phyloP scores from a whole-genome alignment of 164 flowering plant species.

The Berberis thunbergii region DNA sequence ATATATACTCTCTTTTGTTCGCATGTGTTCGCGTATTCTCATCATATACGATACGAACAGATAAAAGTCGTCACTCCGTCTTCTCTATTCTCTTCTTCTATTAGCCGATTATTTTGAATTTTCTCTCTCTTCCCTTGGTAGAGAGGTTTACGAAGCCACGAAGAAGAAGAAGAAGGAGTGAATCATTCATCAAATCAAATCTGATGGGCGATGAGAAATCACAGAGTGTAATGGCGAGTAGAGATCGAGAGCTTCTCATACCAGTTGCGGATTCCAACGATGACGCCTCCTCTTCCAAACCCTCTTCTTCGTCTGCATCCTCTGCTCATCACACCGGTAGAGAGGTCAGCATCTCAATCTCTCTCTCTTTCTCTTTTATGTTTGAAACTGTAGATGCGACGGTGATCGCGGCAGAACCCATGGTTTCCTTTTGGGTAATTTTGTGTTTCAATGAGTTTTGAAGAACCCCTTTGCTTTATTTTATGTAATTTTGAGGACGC shows the following conservation, averaged over 20 bases:
- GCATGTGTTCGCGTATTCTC: no score
- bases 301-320: slow-evolving; percentile 3
- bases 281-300: slow-evolving; percentile 9
- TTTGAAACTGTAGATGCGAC: background rate
- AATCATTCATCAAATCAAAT: background rate
- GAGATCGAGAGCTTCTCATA: slow-evolving; percentile 28
- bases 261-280: slow-evolving; percentile 15
- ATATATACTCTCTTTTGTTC: no score
- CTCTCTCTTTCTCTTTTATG: background rate
- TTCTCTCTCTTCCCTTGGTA: no score
- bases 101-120: no score
- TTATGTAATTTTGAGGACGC: background rate
- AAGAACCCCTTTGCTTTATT: background rate
- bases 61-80: no score
- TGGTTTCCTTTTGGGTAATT: background rate
- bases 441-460: background rate
- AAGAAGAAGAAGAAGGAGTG: background rate
- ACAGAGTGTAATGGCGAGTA: background rate
- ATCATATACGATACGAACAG: no score
- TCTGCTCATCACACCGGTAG: slow-evolving; percentile 2
- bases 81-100: no score
- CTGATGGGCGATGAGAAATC: background rate
- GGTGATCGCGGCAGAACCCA: background rate
- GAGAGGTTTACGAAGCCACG: background rate
- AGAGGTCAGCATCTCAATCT: background rate